Evolutionary conservation across 164 flowering plant species (phyloP).

Genomic region (Paratinospora sagittata): DNA sequence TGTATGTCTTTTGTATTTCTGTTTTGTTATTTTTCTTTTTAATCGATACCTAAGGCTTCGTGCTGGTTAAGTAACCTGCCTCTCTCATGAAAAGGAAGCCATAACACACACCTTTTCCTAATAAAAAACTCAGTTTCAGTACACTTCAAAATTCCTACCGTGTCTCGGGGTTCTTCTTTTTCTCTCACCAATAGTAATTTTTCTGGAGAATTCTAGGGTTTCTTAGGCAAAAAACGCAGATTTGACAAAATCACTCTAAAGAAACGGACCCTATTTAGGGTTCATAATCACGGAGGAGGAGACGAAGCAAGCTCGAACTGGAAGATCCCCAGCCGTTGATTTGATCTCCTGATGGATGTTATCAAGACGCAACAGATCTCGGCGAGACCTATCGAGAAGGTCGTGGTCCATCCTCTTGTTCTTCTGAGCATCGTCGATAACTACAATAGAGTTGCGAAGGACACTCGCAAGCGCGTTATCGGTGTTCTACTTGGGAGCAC

Average conservation of each 20-base stretch:
- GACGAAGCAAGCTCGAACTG: too few relatives aligned
- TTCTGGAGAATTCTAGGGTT: neutral
- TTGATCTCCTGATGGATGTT: slow-evolving; percentile 53
- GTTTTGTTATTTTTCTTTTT: too few relatives aligned
- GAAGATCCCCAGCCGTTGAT: neutral
- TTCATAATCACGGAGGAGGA: too few relatives aligned
- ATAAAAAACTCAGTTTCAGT: neutral
- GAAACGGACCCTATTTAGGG: too few relatives aligned
- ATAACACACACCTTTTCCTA: neutral
- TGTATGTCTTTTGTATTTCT: too few relatives aligned
- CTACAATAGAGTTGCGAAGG: slow-evolving; percentile 85
- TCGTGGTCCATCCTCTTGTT: slow-evolving; percentile 86
- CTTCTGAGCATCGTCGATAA: slow-evolving; percentile 93
- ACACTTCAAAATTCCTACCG: neutral
- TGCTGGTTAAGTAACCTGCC: too few relatives aligned
- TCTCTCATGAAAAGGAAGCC: too few relatives aligned
- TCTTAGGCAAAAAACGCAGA: neutral
- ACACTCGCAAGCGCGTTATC: slow-evolving; percentile 75
- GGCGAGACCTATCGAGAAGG: slow-evolving; percentile 70
- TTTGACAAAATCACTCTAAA: neutral
- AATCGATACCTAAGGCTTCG: too few relatives aligned
- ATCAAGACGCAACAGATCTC: slow-evolving; percentile 84
- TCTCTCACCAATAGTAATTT: neutral
- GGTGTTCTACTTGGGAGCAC: slow-evolving; percentile 85
- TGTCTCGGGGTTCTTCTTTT: neutral